A percentile compares a stretch with the other conserved stretches of the same genome.
Evolutionary conservation across 2,329 filamentous ascomycete species (phyloP).

Genomic region (Fusarium phyllophilum): DNA sequence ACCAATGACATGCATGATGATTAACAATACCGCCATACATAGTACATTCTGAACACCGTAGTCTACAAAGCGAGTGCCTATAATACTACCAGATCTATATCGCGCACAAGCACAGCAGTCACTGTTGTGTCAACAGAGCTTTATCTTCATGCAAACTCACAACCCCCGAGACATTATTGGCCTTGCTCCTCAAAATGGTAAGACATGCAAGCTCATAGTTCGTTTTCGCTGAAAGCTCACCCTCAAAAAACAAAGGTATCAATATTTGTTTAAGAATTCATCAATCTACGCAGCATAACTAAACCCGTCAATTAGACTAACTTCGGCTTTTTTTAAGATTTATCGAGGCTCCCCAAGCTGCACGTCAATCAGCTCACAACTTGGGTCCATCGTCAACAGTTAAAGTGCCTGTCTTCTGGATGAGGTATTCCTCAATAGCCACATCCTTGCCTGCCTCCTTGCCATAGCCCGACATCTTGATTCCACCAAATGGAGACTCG

Average conservation of each 20-base stretch:
- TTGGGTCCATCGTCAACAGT: not conserved
- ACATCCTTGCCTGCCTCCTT: conserved; percentile 54
- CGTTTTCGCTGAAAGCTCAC: too few relatives aligned
- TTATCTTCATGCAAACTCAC: not conserved
- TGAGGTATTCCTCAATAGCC: conserved; percentile 55
- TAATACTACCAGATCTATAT: too few relatives aligned
- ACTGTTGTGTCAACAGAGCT: too few relatives aligned
- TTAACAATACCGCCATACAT: fast-evolving
- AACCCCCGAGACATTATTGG: fast-evolving
- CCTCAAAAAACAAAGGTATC: fast-evolving
- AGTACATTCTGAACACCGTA: fast-evolving
- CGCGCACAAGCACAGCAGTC: not conserved
- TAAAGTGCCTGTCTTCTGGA: conserved; percentile 50
- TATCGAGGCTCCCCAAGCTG: fast-evolving
- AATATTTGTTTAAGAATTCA: not conserved
- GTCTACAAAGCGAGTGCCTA: too few relatives aligned
- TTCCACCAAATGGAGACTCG: conserved; percentile 49
- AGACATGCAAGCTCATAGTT: fast-evolving
- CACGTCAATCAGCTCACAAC: not conserved
- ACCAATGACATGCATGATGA: not conserved
- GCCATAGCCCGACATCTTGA: conserved; percentile 26
- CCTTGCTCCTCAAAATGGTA: not conserved
- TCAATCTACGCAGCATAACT: not conserved
- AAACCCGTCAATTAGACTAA: not conserved
- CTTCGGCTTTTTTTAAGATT: too few relatives aligned